phyloP scores from a whole-genome alignment of 306 rosid species.

The Trifolium pratense region DNA sequence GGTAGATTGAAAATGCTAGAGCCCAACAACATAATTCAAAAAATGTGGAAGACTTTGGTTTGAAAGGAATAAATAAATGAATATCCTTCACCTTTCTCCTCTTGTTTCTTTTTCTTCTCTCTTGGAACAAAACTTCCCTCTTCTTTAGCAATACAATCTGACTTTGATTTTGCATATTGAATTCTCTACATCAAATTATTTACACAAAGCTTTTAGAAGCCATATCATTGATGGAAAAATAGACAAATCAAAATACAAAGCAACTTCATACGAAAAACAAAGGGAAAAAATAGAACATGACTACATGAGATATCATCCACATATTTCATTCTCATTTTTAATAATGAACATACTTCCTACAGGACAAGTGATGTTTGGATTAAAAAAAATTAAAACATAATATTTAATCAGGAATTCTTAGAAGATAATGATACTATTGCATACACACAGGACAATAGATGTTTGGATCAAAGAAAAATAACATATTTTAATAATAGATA shows the following conservation, averaged over 20 bases:
- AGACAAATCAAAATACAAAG: slow-evolving; percentile 31
- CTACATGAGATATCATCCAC: not conserved
- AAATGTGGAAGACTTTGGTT: not conserved
- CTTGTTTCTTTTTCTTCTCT: slow-evolving; percentile 97
- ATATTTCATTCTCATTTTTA: slow-evolving; percentile 6
- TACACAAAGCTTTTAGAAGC: slow-evolving; percentile 10
- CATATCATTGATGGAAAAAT: slow-evolving; percentile 5
- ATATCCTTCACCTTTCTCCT: slow-evolving; percentile 80
- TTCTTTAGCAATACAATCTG: slow-evolving; percentile 96
- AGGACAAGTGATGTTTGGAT: not conserved
- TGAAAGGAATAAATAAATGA: slow-evolving; percentile 20
- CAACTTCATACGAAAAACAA: not conserved
- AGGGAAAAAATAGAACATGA: not conserved
- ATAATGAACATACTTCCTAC: slow-evolving; percentile 22
- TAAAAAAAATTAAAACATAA: not conserved
- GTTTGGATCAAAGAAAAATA: slow-evolving; percentile 4
- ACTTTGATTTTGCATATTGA: slow-evolving; percentile 90
- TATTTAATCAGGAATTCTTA: slow-evolving; percentile 3
- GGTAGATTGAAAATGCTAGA: slow-evolving; percentile 1
- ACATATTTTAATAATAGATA: slow-evolving; percentile 2
- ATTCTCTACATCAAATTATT: slow-evolving; percentile 70
- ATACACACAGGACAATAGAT: not conserved
- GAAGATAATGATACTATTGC: slow-evolving; percentile 9
- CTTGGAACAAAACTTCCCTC: slow-evolving; percentile 95
- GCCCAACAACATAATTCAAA: slow-evolving; percentile 20